Evolutionary conservation across 2,329 filamentous ascomycete species (phyloP).

Genomic region (Penicillium freii): DNA sequence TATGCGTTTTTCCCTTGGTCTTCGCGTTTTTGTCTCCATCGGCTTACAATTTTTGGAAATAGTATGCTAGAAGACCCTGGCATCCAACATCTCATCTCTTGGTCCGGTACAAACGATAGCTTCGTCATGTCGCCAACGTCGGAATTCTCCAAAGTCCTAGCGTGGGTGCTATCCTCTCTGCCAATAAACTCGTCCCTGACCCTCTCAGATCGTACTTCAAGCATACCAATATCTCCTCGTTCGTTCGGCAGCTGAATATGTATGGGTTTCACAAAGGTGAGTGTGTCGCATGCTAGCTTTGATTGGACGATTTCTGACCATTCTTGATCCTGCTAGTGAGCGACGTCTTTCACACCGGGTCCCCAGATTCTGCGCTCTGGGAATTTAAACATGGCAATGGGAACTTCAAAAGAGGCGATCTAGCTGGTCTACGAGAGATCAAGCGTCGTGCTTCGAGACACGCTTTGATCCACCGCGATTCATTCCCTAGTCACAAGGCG

Average conservation of each 20-base stretch:
- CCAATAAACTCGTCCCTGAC: slow-evolving; percentile 21
- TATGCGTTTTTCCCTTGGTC: slow-evolving; percentile 47
- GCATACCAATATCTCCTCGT: slow-evolving; percentile 98
- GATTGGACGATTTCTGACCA: slow-evolving; percentile 9
- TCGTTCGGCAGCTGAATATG: slow-evolving; percentile 97
- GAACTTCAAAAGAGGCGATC: slow-evolving; percentile 92
- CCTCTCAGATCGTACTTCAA: slow-evolving; percentile 82
- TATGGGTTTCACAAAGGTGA: slow-evolving; percentile 98
- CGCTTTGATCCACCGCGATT: slow-evolving; percentile 87
- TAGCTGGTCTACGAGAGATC: slow-evolving; percentile 89
- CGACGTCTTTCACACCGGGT: slow-evolving; percentile 95
- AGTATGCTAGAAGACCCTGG: slow-evolving; percentile 95
- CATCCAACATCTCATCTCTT: slow-evolving; percentile 95
- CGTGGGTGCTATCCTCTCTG: slow-evolving; percentile 60
- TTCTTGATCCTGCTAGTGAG: slow-evolving; percentile 63
- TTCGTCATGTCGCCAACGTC: slow-evolving; percentile 98
- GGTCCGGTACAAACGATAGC: slow-evolving; percentile 90
- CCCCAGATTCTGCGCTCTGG: slow-evolving; percentile 91
- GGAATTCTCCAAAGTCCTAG: slow-evolving; percentile 96
- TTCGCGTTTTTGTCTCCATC: slow-evolving; percentile 1
- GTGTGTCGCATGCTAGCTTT: slow-evolving; percentile 12
- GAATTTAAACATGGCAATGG: slow-evolving; percentile 98
- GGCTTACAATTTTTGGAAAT: slow-evolving; percentile 23
- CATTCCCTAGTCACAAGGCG: slow-evolving; percentile 75
- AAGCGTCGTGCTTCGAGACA: slow-evolving; percentile 92